Evolutionary conservation across 2,329 filamentous ascomycete genomes (phyloP).

Genomic region (Myriosclerotinia scirpicola): DNA sequence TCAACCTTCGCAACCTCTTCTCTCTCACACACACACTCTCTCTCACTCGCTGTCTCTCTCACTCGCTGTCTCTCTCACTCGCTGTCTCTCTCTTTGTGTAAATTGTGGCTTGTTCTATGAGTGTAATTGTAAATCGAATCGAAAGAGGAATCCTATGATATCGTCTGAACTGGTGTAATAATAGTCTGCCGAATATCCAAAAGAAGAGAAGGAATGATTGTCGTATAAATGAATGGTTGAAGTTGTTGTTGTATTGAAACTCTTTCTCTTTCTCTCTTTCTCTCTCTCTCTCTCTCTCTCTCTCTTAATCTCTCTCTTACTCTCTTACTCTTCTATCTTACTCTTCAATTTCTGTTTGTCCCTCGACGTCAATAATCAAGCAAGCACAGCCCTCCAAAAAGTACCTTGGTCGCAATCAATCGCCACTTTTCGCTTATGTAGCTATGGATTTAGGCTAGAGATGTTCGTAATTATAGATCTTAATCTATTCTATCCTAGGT

Average conservation of each 20-base stretch:
- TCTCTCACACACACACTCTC: not conserved
- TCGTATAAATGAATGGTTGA: not conserved
- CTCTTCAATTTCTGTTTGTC: not conserved
- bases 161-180: not conserved
- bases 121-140: not conserved
- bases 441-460: conserved; percentile 8
- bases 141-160: not conserved
- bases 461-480: conserved; percentile 21
- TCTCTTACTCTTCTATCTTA: not conserved
- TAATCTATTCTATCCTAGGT: not conserved
- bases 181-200: not conserved
- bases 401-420: conserved; percentile 12
- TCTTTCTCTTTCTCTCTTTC: not conserved
- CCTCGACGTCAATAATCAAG: too few species aligned
- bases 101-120: not conserved
- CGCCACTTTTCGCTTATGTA: conserved; percentile 25
- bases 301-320: not conserved
- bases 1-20: conserved; percentile 11
- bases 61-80: too few species aligned
- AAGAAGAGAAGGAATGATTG: not conserved
- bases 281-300: not conserved
- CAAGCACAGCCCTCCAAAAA: conserved; percentile 21
- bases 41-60: too few species aligned
- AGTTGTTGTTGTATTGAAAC: not conserved
- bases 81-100: not conserved